Evolutionary conservation across 805 yeast species (phyloP).

Genomic region (Metschnikowia koreensis): DNA sequence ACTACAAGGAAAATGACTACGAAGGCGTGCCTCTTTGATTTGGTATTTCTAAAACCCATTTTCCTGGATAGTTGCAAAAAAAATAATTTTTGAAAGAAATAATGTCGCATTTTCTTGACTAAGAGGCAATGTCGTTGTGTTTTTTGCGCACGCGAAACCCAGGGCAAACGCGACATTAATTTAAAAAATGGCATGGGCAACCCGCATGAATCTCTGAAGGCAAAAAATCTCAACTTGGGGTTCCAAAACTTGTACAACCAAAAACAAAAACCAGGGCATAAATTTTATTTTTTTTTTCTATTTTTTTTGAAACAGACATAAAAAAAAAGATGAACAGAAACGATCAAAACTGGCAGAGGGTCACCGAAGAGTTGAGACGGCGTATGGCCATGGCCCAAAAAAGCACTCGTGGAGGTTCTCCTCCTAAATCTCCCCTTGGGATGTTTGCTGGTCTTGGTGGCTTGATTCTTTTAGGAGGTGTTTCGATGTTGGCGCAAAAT

Average conservation of each 20-base stretch:
- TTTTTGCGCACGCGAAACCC: too few relatives aligned
- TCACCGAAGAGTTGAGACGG: conserved; percentile 42
- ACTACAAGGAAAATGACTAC: conserved; percentile 59
- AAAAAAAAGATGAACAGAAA: conserved; percentile 26
- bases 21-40: conserved; percentile 83
- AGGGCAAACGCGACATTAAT: too few relatives aligned
- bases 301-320: too few relatives aligned
- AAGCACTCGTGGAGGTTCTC: conserved; percentile 24
- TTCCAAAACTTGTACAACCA: too few relatives aligned
- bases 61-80: conserved; percentile 1
- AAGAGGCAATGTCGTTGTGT: too few relatives aligned
- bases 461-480: conserved; percentile 39
- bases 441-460: conserved; percentile 45
- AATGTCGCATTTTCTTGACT: too few relatives aligned
- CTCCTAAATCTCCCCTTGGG: conserved; percentile 37
- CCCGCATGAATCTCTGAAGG: too few relatives aligned
- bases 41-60: not conserved
- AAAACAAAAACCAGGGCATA: not conserved
- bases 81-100: not conserved
- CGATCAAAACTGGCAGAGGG: conserved; percentile 40
- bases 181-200: too few relatives aligned
- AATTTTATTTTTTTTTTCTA: too few relatives aligned
- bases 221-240: too few relatives aligned
- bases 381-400: conserved; percentile 27
- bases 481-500: conserved; percentile 37